Percentiles rank a stretch among this genome's conserved stretches.
Evolutionary conservation across 495 filamentous ascomycete species (phyloP).

Genomic region (Ramalina peruviana): DNA sequence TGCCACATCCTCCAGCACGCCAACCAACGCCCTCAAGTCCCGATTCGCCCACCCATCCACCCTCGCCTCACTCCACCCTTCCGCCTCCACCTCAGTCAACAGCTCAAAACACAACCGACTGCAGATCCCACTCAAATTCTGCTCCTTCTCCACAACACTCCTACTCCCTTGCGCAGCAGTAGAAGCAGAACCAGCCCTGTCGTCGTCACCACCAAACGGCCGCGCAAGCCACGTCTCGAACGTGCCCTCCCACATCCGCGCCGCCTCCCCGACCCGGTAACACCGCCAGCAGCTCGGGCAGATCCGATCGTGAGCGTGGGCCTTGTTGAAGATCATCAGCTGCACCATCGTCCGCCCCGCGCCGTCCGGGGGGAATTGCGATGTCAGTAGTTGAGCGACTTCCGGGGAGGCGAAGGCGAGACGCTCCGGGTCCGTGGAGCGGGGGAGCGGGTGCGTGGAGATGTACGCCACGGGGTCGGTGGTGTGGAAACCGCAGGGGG

Average conservation of each 20-base stretch:
- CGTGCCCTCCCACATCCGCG: neutral
- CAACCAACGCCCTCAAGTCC: no score
- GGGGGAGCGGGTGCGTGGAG: no score
- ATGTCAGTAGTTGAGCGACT: no score
- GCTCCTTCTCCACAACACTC: neutral
- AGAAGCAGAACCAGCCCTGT: neutral
- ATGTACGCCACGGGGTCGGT: no score
- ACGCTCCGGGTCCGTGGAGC: no score
- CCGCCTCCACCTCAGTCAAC: neutral
- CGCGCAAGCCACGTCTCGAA: neutral
- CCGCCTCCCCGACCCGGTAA: neutral
- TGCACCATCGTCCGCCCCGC: neutral
- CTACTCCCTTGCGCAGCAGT: neutral
- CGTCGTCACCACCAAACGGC: neutral
- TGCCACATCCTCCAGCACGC: no score
- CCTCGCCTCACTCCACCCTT: no score
- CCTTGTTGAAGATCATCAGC: neutral
- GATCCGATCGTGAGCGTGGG: neutral
- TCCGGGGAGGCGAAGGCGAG: no score
- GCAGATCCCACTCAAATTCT: neutral
- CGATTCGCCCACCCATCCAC: no score
- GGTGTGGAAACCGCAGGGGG: no score
- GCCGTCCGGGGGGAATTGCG: no score
- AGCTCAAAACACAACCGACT: neutral
- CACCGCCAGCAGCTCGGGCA: neutral